Evolutionary conservation across 2,329 filamentous ascomycete species (phyloP), one percentile per base, ranked within the genome.

Genomic region (Fonsecaea pedrosoi): DNA sequence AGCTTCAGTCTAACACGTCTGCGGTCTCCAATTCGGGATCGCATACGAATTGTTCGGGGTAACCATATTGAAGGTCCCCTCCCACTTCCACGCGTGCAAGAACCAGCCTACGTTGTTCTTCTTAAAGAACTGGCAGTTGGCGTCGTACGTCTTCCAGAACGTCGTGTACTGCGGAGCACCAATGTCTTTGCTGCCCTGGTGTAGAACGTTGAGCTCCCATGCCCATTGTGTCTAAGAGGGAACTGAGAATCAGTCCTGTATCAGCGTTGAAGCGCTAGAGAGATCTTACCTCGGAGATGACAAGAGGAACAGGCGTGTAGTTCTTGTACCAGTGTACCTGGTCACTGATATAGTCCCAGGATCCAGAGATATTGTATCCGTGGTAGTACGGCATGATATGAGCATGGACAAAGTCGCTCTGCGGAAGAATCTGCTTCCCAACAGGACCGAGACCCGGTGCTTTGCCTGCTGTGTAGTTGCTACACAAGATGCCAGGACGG

Each of bases 261-360:
- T 13, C 38, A 15, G 32, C 40, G 15, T 15, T 9, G 8, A 32
- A 40, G 9, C 4, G 5, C 3, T 25, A 3, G 38, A 6, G 9
- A 13, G 10, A 5, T 37, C 60, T 57, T 12, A 63, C 60, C 60
- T 63, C 60, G 18, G 60, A 63, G 42, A 63, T 56, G 9, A 63
- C 54, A n/a, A 57, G 53, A 4, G 60, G 60, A 35, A 63, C 60
- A 9, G 60, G 54, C 25, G 60, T 63, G 15, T 63, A 56, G 60
- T 63, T 63, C 60, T 63, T 63, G 60, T 63, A 63, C 60, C 60
- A 63, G 25, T 57, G 54, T 10, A 63, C 53, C 18, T 63, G 60
- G 15, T 55, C 38, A 35, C 38, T 45, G 54, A 63, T 63, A 40
- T 63, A 63, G 30, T 38, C 25, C 60, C 60, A 63, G 3, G 60